These are phyloP conservation scores for Cercospora sp. DNA, from an alignment of 2,329 filamentous ascomycete species.

Conservation along the genomic window DNA sequence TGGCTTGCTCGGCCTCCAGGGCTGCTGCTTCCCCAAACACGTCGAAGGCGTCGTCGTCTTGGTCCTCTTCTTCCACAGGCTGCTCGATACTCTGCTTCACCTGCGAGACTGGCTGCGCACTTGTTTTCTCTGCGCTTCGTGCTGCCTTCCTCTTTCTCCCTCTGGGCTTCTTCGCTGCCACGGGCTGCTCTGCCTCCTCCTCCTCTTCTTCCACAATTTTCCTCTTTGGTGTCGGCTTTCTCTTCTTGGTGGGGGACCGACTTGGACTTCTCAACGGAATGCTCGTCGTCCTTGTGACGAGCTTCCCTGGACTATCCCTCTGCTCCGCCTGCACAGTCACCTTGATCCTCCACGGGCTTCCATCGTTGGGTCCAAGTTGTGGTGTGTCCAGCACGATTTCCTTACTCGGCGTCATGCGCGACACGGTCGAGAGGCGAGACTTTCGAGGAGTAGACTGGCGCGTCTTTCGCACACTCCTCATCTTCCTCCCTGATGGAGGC, in stretches of 20 bases:
- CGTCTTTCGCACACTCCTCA: constrained; percentile 5
- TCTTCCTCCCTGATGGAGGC: constrained; percentile 28
- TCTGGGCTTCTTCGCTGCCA: background rate
- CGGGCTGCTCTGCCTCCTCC: background rate
- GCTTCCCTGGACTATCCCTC: constrained; percentile 32
- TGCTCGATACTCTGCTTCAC: constrained; percentile 8
- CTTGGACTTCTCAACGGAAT: constrained; percentile 44
- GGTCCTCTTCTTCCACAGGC: background rate
- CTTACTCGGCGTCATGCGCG: constrained; percentile 44
- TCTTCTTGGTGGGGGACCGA: constrained; percentile 23
- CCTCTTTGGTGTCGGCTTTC: constrained; percentile 30
- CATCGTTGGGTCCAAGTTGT: constrained; percentile 34
- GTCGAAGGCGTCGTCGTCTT: background rate
- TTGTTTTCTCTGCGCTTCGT: constrained; percentile 25
- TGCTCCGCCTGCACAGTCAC: constrained; percentile 53
- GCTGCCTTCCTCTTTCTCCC: constrained; percentile 36
- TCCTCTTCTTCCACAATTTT: constrained; percentile 29
- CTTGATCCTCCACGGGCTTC: constrained; percentile 52
- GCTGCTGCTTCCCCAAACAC: constrained; percentile 3
- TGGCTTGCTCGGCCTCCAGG: constrained; percentile 9
- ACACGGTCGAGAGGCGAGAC: constrained; percentile 13
- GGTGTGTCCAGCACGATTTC: constrained; percentile 49
- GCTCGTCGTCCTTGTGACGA: constrained; percentile 37
- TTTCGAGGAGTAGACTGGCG: constrained; percentile 15
- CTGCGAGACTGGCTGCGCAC: constrained; percentile 5